Base-by-base conservation (phyloP, 2,329 filamentous ascomycete genomes). In the Elsinoe perseae region DNA sequence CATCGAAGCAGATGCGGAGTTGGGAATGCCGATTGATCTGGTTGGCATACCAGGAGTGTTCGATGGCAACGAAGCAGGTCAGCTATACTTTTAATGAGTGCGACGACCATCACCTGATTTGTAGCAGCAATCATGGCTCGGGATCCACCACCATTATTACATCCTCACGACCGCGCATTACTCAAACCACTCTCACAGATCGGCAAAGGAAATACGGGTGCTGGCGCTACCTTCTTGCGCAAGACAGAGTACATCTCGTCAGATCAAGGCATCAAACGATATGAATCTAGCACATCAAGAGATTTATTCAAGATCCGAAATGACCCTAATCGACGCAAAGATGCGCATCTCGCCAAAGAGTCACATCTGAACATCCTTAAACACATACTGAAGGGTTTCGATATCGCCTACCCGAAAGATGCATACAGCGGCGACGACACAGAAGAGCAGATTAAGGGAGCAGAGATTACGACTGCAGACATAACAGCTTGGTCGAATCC, bases 1-100 rank as follows among this genome's bases (percentile, higher is more conserved):
- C 68, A 93, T 98, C 60, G 93, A 98, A 73, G 90, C 90, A 27
- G 93, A 98, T 80, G 93, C 91, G 7, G 93, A 98, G 76, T 81
- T 97, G 64, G 93, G 93, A 57, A 97, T 98, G 93, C 90, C 91
- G 58, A 83, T 98, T 68, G 92, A 97, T 70, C 75, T 98, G 63
- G 87, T 97, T 57, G 93, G 93, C 66, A 89, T 97, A 75, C 92
- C 92, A 5, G 90, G 91, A 27, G 85, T 97, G 57, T 96, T 97
- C 67, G 85, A 97, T 66, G 92, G 91, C 58, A 90, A 97, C 70
- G 92, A 97, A 76, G 86, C 86, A 73, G 89, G 91, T 96, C 78
- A 60, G 76, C n/a, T 14, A 12, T 9, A 68, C 16, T 44, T 43
- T 32, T 5, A n/a, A n/a, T n/a, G 18, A 34, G 25, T 50, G 5